Conservation (phyloP, 139 green algal genomes). For the Spirogloea muscicola region DNA sequence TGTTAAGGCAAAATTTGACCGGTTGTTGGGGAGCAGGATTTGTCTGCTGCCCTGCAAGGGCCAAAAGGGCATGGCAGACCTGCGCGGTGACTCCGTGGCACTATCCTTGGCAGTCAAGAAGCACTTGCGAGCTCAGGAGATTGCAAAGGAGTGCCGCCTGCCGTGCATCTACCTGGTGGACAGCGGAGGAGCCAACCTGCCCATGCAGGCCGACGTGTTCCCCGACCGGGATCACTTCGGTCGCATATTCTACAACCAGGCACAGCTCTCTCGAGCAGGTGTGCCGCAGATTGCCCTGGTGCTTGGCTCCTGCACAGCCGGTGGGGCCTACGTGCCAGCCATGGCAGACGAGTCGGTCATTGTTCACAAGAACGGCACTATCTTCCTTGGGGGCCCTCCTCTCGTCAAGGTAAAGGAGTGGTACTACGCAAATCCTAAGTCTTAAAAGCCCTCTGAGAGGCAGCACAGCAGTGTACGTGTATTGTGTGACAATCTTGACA, state of each 20-base stretch:
- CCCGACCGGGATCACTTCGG: slow-evolving; percentile 92
- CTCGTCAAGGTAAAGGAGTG: slow-evolving; percentile 51
- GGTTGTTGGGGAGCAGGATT: too few species aligned
- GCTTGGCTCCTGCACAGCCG: slow-evolving; percentile 86
- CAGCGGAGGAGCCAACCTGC: slow-evolving; percentile 79
- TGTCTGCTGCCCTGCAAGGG: too few species aligned
- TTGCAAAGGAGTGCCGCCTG: slow-evolving; percentile 75
- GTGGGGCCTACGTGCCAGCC: slow-evolving; percentile 75
- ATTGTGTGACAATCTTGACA: too few species aligned
- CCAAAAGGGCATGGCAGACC: not conserved
- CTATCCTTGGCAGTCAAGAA: slow-evolving; percentile 79
- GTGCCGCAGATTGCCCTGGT: slow-evolving; percentile 87
- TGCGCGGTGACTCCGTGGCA: too few species aligned
- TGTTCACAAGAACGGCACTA: slow-evolving; percentile 65
- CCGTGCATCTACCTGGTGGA: slow-evolving; percentile 94
- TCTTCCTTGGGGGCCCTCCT: slow-evolving; percentile 68
- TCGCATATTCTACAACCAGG: slow-evolving; percentile 81
- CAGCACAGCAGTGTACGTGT: too few species aligned
- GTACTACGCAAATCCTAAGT: not conserved
- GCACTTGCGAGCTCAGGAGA: slow-evolving; percentile 85
- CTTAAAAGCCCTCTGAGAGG: not conserved
- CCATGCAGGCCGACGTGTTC: slow-evolving; percentile 83
- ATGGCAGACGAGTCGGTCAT: slow-evolving; percentile 52
- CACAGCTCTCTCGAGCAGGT: slow-evolving; percentile 71
- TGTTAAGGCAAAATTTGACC: not conserved